phyloP scores from a whole-genome alignment of 495 filamentous ascomycete genomes.

The Xylaria acuta region DNA sequence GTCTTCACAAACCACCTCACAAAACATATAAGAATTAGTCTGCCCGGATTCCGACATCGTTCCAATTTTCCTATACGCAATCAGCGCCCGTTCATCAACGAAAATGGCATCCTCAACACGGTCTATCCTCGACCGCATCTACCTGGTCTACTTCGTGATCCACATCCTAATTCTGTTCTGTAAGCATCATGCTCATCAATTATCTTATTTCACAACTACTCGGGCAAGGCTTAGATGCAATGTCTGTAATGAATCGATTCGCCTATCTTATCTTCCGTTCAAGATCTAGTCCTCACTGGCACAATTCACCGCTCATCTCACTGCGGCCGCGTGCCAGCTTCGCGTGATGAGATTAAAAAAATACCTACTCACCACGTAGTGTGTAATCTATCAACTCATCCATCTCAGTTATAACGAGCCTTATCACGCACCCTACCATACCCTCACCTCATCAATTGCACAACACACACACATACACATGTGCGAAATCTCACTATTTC shows the following conservation, averaged over 20 bases:
- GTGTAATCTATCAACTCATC: not conserved
- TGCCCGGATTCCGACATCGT: not conserved
- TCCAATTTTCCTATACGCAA: not conserved
- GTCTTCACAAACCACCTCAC: not conserved
- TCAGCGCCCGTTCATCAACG: not conserved
- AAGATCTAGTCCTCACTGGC: too few relatives aligned
- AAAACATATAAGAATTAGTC: not conserved
- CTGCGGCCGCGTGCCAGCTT: not conserved
- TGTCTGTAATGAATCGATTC: not conserved
- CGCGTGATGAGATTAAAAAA: not conserved
- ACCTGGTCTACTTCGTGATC: slow-evolving; percentile 72
- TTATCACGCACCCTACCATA: too few relatives aligned
- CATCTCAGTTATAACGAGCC: not conserved
- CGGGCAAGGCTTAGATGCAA: too few relatives aligned
- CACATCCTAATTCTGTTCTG: slow-evolving; percentile 72
- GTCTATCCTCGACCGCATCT: slow-evolving; percentile 57
- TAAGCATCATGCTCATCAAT: slow-evolving; percentile 47
- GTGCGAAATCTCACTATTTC: not conserved
- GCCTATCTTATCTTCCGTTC: not conserved
- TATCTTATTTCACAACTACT: not conserved
- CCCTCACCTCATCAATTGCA: not conserved
- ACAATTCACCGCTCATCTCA: not conserved
- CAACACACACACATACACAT: not conserved
- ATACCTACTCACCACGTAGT: too few relatives aligned
- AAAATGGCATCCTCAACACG: slow-evolving; percentile 43